phyloP scores from a whole-genome alignment of 768 basidiomycete genomes.

The Lanmaoa pseudosensibilis region DNA sequence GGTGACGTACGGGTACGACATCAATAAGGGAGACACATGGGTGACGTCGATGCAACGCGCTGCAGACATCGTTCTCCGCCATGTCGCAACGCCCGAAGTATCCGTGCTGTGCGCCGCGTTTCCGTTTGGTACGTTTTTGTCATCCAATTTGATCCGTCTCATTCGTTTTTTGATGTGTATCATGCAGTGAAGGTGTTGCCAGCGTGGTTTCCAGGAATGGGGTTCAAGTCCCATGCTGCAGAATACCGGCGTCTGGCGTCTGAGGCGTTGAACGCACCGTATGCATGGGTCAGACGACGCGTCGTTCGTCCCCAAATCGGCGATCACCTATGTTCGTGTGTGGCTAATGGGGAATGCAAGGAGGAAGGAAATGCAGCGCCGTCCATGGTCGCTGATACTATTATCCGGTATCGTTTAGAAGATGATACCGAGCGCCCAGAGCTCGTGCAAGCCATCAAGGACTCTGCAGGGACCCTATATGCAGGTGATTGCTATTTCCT shows the following conservation, averaged over 20 bases:
- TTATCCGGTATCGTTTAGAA: conserved; percentile 2
- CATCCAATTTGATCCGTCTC: background rate
- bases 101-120: conserved; percentile 8
- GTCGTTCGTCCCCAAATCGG: background rate
- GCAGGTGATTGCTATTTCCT: conserved; percentile 12
- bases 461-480: conserved; percentile 19
- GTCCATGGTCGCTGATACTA: conserved; percentile 22
- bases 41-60: conserved; percentile 10
- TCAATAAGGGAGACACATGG: background rate
- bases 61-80: conserved; percentile 8
- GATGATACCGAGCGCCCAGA: conserved; percentile 1
- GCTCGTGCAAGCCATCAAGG: conserved; percentile 18
- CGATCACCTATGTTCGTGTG: no score
- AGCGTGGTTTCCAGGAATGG: conserved; percentile 29
- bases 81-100: background rate
- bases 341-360: background rate
- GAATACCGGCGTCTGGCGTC: conserved; percentile 7
- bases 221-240: conserved; percentile 17
- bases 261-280: conserved; percentile 13
- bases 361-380: conserved; percentile 7
- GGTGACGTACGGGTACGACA: conserved; percentile 19
- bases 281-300: conserved; percentile 8
- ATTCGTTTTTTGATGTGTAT: background rate
- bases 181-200: conserved; percentile 21
- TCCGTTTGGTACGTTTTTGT: conserved; percentile 14